Evolutionary conservation across 768 basidiomycete species (phyloP).

Genomic region (Lyophyllum semitale): DNA sequence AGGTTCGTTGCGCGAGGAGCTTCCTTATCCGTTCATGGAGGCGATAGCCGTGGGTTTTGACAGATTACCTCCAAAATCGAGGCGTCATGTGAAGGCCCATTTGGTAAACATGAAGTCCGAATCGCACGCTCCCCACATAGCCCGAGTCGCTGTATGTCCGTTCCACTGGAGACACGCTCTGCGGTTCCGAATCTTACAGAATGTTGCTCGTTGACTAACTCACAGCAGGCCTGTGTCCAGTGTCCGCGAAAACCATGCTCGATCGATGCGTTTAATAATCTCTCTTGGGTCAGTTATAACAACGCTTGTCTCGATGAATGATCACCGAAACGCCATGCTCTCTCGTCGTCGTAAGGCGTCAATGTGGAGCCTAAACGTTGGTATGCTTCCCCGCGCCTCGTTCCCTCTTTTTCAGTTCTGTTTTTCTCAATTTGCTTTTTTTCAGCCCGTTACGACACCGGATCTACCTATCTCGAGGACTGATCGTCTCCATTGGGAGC

Average conservation of each 20-base stretch:
- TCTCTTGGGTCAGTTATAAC: no score
- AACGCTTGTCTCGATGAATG: no score
- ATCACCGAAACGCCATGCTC: not conserved
- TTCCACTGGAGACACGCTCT: not conserved
- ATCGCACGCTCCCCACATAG: not conserved
- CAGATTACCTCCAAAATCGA: not conserved
- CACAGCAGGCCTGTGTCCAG: not conserved
- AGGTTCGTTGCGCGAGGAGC: not conserved
- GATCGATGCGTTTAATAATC: no score
- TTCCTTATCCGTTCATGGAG: not conserved
- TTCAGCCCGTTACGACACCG: not conserved
- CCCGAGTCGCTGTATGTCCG: not conserved
- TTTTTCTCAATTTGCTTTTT: not conserved
- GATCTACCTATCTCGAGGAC: not conserved
- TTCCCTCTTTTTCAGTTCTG: not conserved
- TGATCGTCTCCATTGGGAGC: not conserved
- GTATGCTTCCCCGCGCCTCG: not conserved
- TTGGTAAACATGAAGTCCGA: not conserved
- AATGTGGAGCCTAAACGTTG: not conserved
- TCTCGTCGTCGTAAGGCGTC: not conserved
- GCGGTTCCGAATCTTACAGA: not conserved
- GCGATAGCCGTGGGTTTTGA: not conserved
- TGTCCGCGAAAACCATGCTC: no score
- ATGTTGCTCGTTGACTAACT: not conserved
- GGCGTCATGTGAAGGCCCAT: not conserved